phyloP scores from a whole-genome alignment of 495 filamentous ascomycete species.

The Thermothielavioides terrestris region DNA sequence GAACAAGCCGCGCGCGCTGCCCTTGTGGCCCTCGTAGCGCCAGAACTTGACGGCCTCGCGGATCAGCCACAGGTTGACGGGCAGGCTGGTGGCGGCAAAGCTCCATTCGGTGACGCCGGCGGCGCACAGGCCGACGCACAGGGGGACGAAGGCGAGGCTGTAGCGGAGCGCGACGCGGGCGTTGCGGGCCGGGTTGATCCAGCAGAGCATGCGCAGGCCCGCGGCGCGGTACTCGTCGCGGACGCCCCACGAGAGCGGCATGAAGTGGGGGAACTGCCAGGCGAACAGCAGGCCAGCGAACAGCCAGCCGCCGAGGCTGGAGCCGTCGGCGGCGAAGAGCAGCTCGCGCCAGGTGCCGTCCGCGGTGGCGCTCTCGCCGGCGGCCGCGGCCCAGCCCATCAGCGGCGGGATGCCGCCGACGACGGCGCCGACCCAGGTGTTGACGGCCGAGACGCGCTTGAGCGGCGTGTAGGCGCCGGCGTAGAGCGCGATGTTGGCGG shows the following conservation, averaged over 20 bases:
- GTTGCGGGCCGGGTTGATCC: conserved; percentile 78
- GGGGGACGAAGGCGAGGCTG: conserved; percentile 75
- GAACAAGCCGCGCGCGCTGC: conserved; percentile 77
- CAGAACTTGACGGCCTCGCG: conserved; percentile 78
- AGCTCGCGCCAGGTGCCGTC: conserved; percentile 68
- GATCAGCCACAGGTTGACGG: conserved; percentile 82
- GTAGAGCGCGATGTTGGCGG: conserved; percentile 77
- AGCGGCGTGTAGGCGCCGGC: conserved; percentile 87
- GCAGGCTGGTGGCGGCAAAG: conserved; percentile 70
- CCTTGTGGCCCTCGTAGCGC: conserved; percentile 65
- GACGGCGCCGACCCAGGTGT: conserved; percentile 92
- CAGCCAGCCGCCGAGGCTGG: conserved; percentile 78
- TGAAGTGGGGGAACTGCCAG: conserved; percentile 99
- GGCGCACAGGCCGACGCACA: conserved; percentile 76
- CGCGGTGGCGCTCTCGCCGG: conserved; percentile 73
- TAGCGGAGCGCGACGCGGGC: conserved; percentile 81
- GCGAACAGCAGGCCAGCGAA: conserved; percentile 77
- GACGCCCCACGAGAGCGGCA: conserved; percentile 78
- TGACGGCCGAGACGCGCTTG: conserved; percentile 77
- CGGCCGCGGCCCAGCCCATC: conserved; percentile 96
- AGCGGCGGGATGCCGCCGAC: conserved; percentile 90
- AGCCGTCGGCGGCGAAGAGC: conserved; percentile 42
- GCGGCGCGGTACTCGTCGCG: conserved; percentile 81
- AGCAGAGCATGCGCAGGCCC: conserved; percentile 84
- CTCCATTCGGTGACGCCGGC: conserved; percentile 77